These are phyloP conservation scores for Peronospora destructor DNA, from an alignment of 352 stramenopile species.

Conservation along the genomic window DNA sequence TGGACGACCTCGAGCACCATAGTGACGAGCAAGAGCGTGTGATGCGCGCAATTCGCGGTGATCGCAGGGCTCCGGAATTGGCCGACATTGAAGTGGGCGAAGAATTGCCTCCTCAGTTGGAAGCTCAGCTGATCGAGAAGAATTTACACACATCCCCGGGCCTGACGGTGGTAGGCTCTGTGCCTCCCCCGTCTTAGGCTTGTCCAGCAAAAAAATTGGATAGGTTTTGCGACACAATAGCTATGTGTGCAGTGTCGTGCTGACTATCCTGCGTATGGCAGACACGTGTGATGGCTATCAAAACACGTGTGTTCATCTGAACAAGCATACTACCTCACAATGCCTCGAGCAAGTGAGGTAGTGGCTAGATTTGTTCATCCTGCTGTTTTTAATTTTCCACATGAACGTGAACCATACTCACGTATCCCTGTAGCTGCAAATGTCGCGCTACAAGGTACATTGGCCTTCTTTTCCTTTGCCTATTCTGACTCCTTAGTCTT, in stretches of 20 bases:
- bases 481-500: constrained; percentile 37
- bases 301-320: constrained; percentile 17
- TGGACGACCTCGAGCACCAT: constrained; percentile 82
- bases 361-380: constrained; percentile 20
- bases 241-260: not conserved
- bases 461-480: not conserved
- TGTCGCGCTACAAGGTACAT: constrained; percentile 1
- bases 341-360: not conserved
- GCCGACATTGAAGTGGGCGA: constrained; percentile 26
- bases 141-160: constrained; percentile 23
- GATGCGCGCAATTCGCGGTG: constrained; percentile 66
- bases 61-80: constrained; percentile 32
- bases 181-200: constrained; percentile 13
- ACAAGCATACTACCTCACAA: constrained; percentile 12
- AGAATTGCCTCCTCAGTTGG: constrained; percentile 27
- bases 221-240: not conserved
- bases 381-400: constrained; percentile 24
- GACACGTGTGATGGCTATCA: constrained; percentile 13
- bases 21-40: constrained; percentile 77
- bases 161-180: constrained; percentile 18
- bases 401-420: constrained; percentile 7
- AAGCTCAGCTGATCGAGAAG: constrained; percentile 33
- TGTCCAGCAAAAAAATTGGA: not conserved
- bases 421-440: constrained; percentile 4
- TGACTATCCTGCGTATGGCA: constrained; percentile 9